phyloP scores from a whole-genome alignment of 371 early-diverging fungal genomes.

The Circinella umbellata region DNA sequence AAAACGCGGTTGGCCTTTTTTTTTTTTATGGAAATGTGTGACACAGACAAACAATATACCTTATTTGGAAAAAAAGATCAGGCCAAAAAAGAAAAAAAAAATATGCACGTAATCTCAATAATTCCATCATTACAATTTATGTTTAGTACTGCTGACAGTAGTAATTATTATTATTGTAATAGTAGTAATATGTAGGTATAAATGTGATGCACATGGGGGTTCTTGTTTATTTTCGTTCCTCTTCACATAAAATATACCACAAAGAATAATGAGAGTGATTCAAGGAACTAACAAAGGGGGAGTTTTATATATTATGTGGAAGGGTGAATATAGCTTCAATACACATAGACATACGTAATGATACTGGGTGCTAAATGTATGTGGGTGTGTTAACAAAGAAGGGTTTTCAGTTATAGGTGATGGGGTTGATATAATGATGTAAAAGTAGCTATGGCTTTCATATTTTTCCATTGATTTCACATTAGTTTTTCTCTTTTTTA shows the following conservation, averaged over 20 bases:
- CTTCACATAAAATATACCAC: neutral
- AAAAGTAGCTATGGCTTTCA: too few relatives aligned
- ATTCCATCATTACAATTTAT: too few relatives aligned
- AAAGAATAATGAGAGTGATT: neutral
- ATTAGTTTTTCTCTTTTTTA: neutral
- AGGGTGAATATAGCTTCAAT: too few relatives aligned
- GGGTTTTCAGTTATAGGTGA: too few relatives aligned
- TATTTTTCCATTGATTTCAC: too few relatives aligned
- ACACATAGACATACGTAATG: too few relatives aligned
- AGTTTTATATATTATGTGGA: neutral
- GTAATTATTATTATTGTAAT: too few relatives aligned
- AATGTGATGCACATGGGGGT: neutral
- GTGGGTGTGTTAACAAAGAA: too few relatives aligned
- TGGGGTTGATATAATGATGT: too few relatives aligned
- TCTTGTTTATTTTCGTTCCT: neutral
- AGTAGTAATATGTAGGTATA: too few relatives aligned
- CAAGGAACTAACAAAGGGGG: neutral
- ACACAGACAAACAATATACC: neutral
- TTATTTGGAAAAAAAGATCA: neutral
- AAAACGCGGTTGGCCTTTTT: slow-evolving; percentile 5
- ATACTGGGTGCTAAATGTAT: too few relatives aligned
- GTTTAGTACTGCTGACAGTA: too few relatives aligned
- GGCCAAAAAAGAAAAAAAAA: neutral
- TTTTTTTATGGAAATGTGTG: neutral
- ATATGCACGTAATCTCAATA: slow-evolving; percentile 2